Percentiles rank a stretch among this genome's conserved stretches.
Evolutionary conservation across 2,329 filamentous ascomycete genomes (phyloP).

Genomic region (Arthroderma sp.): DNA sequence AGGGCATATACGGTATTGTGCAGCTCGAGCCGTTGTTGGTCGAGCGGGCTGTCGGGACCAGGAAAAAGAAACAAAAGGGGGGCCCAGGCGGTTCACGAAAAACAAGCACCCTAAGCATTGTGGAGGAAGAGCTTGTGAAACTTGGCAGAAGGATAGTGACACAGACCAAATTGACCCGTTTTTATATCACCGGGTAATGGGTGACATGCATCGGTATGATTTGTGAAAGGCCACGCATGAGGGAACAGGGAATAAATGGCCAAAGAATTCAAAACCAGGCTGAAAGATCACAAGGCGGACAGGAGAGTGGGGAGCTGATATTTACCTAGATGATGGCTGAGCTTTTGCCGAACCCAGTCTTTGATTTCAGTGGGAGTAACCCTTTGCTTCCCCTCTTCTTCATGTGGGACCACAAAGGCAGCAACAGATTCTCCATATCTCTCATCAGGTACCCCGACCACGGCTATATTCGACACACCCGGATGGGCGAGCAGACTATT

Average conservation of each 20-base stretch:
- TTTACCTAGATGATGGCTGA: constrained; percentile 59
- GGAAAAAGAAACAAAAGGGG: constrained; percentile 2
- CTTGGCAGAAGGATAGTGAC: no score
- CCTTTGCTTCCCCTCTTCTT: constrained; percentile 22
- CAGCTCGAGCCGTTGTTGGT: no score
- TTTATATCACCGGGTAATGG: no score
- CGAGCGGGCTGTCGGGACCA: background rate
- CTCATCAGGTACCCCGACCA: constrained; percentile 72
- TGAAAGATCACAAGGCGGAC: no score
- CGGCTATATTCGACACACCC: constrained; percentile 59
- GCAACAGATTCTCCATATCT: constrained; percentile 76
- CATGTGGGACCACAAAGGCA: constrained; percentile 57
- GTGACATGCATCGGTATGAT: no score
- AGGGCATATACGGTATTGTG: no score
- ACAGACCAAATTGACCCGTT: no score
- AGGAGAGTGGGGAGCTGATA: constrained; percentile 5
- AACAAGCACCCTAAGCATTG: constrained; percentile 11
- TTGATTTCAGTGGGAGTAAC: constrained; percentile 49
- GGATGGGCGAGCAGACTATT: constrained; percentile 68
- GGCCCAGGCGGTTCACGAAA: constrained; percentile 7
- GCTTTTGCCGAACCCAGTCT: constrained; percentile 55
- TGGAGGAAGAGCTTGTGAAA: background rate
- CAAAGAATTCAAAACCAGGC: no score
- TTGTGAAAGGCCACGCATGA: no score
- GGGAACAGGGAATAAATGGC: no score